These are phyloP conservation scores for Aristolochia contorta DNA, from an alignment of 164 flowering plant species.

Conservation along the genomic window DNA sequence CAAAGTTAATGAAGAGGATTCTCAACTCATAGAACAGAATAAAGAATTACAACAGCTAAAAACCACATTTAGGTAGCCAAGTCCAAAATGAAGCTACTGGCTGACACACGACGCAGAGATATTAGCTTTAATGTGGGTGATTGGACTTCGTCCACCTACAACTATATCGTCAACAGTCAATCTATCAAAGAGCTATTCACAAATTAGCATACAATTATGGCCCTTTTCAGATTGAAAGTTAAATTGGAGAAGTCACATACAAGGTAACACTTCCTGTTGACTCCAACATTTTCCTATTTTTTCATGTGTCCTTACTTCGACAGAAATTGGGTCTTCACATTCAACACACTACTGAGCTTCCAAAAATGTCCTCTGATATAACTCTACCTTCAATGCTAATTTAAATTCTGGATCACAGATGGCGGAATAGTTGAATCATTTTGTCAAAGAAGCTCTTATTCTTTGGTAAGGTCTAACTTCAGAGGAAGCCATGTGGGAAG, in stretches of 20 bases:
- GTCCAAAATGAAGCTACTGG: no score
- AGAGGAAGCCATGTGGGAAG: no score
- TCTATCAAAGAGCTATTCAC: background rate
- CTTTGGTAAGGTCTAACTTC: no score
- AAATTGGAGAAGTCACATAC: background rate
- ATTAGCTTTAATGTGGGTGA: background rate
- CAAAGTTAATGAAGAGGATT: background rate
- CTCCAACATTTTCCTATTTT: background rate
- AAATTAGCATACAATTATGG: conserved; percentile 1
- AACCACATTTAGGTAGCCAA: background rate
- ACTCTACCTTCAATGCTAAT: no score
- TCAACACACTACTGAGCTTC: no score
- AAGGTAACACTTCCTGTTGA: background rate
- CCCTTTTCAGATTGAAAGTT: background rate
- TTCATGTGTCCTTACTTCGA: conserved; percentile 7
- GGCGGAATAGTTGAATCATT: no score
- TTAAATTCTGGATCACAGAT: no score
- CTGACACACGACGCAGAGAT: background rate
- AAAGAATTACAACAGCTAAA: background rate
- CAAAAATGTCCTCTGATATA: no score
- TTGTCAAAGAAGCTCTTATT: no score
- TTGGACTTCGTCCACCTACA: background rate
- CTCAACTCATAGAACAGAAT: background rate
- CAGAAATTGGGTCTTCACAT: no score
- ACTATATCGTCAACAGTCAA: conserved; percentile 1